These are phyloP conservation scores for Podospora pseudocomata DNA, from an alignment of 495 filamentous ascomycete species.

Conservation along the genomic window DNA sequence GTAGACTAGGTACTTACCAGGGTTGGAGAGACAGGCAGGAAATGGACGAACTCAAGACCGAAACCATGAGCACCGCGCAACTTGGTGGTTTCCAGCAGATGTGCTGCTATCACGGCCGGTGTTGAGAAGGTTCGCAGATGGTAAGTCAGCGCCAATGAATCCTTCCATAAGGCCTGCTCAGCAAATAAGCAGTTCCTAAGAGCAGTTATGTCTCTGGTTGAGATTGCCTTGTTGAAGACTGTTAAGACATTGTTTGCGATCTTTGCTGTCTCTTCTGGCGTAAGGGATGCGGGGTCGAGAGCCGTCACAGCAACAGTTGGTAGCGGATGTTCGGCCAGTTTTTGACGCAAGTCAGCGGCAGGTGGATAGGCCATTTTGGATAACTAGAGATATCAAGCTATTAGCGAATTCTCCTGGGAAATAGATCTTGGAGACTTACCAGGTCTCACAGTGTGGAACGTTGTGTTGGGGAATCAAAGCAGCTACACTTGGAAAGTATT, in stretches of 20 bases:
- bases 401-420: background rate
- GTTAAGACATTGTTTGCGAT: constrained; percentile 11
- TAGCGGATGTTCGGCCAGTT: constrained; percentile 17
- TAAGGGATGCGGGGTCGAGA: constrained; percentile 15
- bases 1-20: constrained; percentile 17
- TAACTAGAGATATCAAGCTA: background rate
- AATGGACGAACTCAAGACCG: constrained; percentile 16
- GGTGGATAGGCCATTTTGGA: background rate
- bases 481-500: too few species aligned
- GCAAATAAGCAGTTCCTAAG: constrained; percentile 23
- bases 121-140: constrained; percentile 31
- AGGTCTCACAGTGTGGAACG: too few species aligned
- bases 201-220: constrained; percentile 14
- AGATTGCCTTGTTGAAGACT: constrained; percentile 21
- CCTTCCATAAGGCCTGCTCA: constrained; percentile 32
- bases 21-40: constrained; percentile 12
- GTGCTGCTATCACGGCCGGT: constrained; percentile 18
- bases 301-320: constrained; percentile 22
- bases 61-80: constrained; percentile 17
- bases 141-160: constrained; percentile 30
- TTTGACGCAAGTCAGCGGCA: constrained; percentile 23
- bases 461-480: too few species aligned
- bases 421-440: background rate
- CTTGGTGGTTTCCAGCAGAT: constrained; percentile 20
- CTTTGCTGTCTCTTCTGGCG: constrained; percentile 8